Conservation (phyloP, 2,329 filamentous ascomycete species). For the Epichloe aotearoae region DNA sequence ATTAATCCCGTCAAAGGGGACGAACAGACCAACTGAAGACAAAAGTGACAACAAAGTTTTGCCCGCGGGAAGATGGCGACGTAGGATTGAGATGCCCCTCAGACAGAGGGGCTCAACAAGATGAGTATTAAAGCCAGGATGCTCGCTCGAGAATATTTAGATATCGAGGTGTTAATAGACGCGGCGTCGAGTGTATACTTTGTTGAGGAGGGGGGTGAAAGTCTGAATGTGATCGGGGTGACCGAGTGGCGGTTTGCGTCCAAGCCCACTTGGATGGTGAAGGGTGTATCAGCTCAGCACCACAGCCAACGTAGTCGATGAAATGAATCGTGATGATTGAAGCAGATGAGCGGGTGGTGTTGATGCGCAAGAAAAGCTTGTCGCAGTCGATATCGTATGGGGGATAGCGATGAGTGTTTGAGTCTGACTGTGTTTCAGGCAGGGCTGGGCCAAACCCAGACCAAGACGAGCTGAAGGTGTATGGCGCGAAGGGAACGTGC, state of each 20-base stretch:
- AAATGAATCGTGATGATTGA: constrained; percentile 4
- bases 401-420: constrained; percentile 6
- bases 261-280: neutral
- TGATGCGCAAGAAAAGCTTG: constrained; percentile 4
- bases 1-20: constrained; percentile 5
- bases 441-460: constrained; percentile 8
- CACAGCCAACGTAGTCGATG: neutral
- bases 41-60: neutral
- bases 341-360: constrained; percentile 3
- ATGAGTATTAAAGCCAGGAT: constrained; percentile 4
- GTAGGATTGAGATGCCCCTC: constrained; percentile 4
- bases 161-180: neutral
- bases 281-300: neutral
- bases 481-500: constrained; percentile 3
- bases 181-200: neutral
- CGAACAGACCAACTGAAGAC: neutral
- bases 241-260: constrained; percentile 7
- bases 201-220: neutral
- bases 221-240: constrained; percentile 2
- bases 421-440: constrained; percentile 13
- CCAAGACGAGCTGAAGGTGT: constrained; percentile 2
- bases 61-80: neutral
- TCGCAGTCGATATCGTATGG: constrained; percentile 2
- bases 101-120: constrained; percentile 5
- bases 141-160: neutral